phyloP scores from a whole-genome alignment of 768 basidiomycete species.

The Clitopilus passeckerianus region DNA sequence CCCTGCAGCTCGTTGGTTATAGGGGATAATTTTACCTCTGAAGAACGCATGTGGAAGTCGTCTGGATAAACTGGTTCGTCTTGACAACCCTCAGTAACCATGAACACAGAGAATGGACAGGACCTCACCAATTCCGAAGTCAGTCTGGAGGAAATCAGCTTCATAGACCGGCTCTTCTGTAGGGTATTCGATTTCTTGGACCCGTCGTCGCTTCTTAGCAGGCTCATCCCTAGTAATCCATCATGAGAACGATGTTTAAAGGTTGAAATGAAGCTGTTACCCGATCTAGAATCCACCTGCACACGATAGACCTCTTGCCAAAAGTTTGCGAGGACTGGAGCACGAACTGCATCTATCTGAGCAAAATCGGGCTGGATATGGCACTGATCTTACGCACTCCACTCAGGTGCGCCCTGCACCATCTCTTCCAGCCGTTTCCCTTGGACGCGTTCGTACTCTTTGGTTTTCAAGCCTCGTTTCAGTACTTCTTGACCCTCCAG shows the following conservation, averaged over 20 bases:
- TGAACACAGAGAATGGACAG: neutral
- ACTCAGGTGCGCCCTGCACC: conserved; percentile 61
- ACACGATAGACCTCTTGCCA: conserved; percentile 72
- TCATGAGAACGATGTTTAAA: neutral
- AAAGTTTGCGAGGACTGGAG: conserved; percentile 62
- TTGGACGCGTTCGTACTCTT: conserved; percentile 51
- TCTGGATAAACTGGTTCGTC: neutral
- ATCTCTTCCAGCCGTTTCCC: conserved; percentile 53
- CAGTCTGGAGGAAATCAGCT: neutral
- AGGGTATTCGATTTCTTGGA: conserved; percentile 8
- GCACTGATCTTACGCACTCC: conserved; percentile 40
- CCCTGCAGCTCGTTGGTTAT: neutral
- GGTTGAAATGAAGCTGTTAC: conserved; percentile 32
- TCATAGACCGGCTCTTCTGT: neutral
- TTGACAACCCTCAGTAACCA: neutral
- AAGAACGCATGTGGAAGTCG: conserved; percentile 29
- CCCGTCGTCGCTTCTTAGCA: conserved; percentile 44
- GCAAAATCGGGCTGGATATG: neutral
- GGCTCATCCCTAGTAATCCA: conserved; percentile 16
- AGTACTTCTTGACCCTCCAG: conserved; percentile 54
- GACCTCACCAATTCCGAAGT: neutral
- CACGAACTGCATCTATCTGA: conserved; percentile 44
- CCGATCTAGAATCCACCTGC: conserved; percentile 60
- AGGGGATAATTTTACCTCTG: conserved; percentile 41
- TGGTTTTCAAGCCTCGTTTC: conserved; percentile 44